Conservation (phyloP, 176 grass and related monocot species). For the Otatea glauca region DNA sequence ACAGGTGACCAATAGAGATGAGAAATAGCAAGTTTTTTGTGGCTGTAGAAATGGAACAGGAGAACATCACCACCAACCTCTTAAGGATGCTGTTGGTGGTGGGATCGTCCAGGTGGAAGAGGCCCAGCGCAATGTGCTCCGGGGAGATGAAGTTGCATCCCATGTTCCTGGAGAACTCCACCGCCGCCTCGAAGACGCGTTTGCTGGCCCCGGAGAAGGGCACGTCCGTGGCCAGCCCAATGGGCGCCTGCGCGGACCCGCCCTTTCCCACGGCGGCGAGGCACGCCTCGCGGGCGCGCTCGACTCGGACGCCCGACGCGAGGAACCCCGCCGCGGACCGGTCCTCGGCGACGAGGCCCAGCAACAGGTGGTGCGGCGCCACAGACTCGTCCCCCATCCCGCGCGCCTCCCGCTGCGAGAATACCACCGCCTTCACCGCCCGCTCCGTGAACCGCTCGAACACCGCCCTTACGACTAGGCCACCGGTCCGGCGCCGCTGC, state of each 20-base stretch:
- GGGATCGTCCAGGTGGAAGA: conserved; percentile 75
- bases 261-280: conserved; percentile 31
- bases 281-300: conserved; percentile 78
- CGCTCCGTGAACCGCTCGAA: conserved; percentile 95
- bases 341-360: conserved; percentile 92
- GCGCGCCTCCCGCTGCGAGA: conserved; percentile 87
- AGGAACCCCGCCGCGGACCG: conserved; percentile 67
- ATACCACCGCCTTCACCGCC: conserved; percentile 76
- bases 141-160: conserved; percentile 82
- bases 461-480: conserved; percentile 59
- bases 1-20: background rate
- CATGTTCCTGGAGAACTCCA: conserved; percentile 80
- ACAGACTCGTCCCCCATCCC: conserved; percentile 75
- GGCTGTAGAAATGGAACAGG: background rate
- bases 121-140: conserved; percentile 85
- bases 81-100: conserved; percentile 66
- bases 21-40: background rate
- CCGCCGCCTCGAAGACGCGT: conserved; percentile 73
- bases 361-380: conserved; percentile 87
- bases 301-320: conserved; percentile 67
- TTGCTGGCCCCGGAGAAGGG: conserved; percentile 75
- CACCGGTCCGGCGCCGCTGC: conserved; percentile 16
- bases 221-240: conserved; percentile 69
- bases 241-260: conserved; percentile 13
- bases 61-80: conserved; percentile 56